phyloP scores from a whole-genome alignment of 805 yeast genomes.

The Candida silvicultrix region DNA sequence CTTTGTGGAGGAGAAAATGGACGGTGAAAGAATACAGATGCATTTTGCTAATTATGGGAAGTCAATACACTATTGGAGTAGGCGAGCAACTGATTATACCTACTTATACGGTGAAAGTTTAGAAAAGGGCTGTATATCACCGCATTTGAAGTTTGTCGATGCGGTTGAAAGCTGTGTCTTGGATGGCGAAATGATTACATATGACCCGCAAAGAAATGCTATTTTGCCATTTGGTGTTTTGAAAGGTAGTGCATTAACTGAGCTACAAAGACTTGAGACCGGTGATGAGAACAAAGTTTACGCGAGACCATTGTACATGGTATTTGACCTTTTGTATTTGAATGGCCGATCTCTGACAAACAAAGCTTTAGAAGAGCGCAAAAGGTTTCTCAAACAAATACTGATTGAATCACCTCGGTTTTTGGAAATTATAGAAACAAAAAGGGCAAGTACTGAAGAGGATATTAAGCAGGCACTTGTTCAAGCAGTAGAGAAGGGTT shows the following conservation, averaged over 20 bases:
- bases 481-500: slow-evolving; percentile 49
- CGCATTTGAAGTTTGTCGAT: slow-evolving; percentile 33
- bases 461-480: slow-evolving; percentile 54
- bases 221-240: slow-evolving; percentile 79
- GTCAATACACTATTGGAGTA: slow-evolving; percentile 33
- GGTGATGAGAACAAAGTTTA: slow-evolving; percentile 26
- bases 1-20: slow-evolving; percentile 83
- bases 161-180: slow-evolving; percentile 35
- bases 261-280: slow-evolving; percentile 35
- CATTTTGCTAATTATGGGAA: slow-evolving; percentile 50
- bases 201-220: slow-evolving; percentile 50
- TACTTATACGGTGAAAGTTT: slow-evolving; percentile 54
- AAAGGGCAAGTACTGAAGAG: slow-evolving; percentile 33
- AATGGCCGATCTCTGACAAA: slow-evolving; percentile 61
- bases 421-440: slow-evolving; percentile 42
- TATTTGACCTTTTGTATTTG: slow-evolving; percentile 66
- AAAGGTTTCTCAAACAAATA: slow-evolving; percentile 39
- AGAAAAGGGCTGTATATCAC: slow-evolving; percentile 48
- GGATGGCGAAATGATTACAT: slow-evolving; percentile 94
- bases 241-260: slow-evolving; percentile 60
- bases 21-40: slow-evolving; percentile 83
- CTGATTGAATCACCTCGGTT: slow-evolving; percentile 32
- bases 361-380: slow-evolving; percentile 50
- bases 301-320: slow-evolving; percentile 50
- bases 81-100: slow-evolving; percentile 72